phyloP scores from a whole-genome alignment of 495 filamentous ascomycete species.

The Penicillium flavigenum region DNA sequence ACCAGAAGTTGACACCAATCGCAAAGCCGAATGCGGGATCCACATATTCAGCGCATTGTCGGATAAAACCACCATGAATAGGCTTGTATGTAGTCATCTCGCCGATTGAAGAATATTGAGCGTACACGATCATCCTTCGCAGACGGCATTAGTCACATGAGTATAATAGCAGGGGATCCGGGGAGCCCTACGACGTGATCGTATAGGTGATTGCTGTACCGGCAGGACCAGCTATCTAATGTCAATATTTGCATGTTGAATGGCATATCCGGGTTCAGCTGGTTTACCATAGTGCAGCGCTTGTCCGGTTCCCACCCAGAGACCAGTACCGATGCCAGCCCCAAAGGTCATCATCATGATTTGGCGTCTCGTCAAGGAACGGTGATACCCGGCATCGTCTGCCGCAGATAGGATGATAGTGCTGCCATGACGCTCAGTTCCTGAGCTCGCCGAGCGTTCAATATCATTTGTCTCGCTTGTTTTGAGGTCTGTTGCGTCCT shows the following conservation, averaged over 20 bases:
- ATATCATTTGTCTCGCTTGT: constrained; percentile 13
- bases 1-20: constrained; percentile 36
- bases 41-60: constrained; percentile 32
- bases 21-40: constrained; percentile 34
- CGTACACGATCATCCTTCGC: constrained; percentile 30
- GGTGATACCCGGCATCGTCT: constrained; percentile 27
- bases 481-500: constrained; percentile 2
- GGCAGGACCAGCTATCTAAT: constrained; percentile 27
- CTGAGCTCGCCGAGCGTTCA: constrained; percentile 20
- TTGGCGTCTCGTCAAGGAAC: constrained; percentile 30
- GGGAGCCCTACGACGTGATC: constrained; percentile 26
- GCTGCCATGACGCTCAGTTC: constrained; percentile 19
- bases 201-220: constrained; percentile 31
- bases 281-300: constrained; percentile 29
- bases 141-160: background rate
- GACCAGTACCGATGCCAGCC: constrained; percentile 30
- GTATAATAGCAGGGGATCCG: background rate
- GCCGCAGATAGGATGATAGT: constrained; percentile 11
- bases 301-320: constrained; percentile 32
- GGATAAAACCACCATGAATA: constrained; percentile 33
- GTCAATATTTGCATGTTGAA: constrained; percentile 1
- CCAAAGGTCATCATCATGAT: constrained; percentile 41
- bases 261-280: too few relatives aligned
- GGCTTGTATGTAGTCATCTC: constrained; percentile 36
- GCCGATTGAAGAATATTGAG: constrained; percentile 30